These are phyloP conservation scores for Ogataea henricii DNA, from an alignment of 805 yeast genomes.

Conservation along the genomic window DNA sequence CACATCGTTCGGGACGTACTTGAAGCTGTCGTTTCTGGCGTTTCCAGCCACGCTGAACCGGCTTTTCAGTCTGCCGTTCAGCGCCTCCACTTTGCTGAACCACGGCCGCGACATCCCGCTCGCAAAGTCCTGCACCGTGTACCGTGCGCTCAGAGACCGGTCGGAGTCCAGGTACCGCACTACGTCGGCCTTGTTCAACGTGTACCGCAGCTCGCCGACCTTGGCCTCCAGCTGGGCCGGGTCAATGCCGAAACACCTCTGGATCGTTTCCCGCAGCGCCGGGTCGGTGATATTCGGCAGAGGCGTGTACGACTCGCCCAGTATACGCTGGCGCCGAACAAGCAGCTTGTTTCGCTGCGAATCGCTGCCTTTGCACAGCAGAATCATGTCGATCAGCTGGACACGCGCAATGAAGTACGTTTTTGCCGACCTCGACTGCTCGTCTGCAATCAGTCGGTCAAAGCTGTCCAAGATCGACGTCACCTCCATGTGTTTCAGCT, in stretches of 20 bases:
- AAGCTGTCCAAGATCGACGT: conserved; percentile 13
- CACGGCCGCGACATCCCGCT: conserved; percentile 14
- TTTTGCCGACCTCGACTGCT: conserved; percentile 6
- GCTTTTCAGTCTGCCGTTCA: conserved; percentile 6
- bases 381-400: conserved; percentile 21
- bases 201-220: conserved; percentile 13
- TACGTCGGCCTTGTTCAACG: conserved; percentile 19
- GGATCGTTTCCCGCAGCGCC: conserved; percentile 10
- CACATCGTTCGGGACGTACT: conserved; percentile 21
- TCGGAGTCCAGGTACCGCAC: conserved; percentile 8
- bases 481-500: conserved; percentile 23
- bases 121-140: conserved; percentile 16
- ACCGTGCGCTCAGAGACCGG: conserved; percentile 9
- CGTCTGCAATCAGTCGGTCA: conserved; percentile 10
- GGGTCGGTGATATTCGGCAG: conserved; percentile 18
- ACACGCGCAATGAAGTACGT: conserved; percentile 16
- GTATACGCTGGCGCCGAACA: conserved; percentile 11
- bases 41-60: conserved; percentile 4
- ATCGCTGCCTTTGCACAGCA: conserved; percentile 21
- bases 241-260: conserved; percentile 15
- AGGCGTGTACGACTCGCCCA: conserved; percentile 13
- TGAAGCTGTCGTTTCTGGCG: background rate
- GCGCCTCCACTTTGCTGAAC: conserved; percentile 8
- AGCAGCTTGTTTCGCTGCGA: conserved; percentile 17
- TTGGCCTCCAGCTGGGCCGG: conserved; percentile 7